Base-by-base conservation (phyloP, 2,329 filamentous ascomycete species). In the Cadophora gregata region DNA sequence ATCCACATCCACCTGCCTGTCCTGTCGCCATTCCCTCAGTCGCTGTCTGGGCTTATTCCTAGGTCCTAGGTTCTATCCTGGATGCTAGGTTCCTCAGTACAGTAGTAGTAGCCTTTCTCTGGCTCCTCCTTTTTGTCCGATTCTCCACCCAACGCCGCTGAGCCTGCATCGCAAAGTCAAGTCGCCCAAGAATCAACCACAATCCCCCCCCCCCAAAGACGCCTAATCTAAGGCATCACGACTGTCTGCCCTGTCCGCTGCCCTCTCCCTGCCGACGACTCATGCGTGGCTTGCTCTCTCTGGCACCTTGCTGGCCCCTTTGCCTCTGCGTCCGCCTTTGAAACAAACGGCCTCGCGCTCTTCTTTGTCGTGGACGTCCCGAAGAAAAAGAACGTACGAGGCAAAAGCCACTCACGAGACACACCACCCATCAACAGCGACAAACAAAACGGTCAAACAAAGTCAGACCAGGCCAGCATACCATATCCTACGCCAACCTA, bases 371-470 rank as follows among this genome's bases (percentile, higher is more conserved):
- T 56, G 29, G 53, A 36, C 27, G 24, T 56, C 53, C 53, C 53
- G 53, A 36, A 16, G 36, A 36, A 56, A 56, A 24, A 36, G 53
- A 56, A 56, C 53, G 51, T 62, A 64, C 51, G 27, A 56, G 19
- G 36, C 38, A 48, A 67, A 71, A 69, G 69, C 67, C 69, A 69
- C 67, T 67, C 69, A 68, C 69, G 69, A 70, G 67, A 66, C 64
- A 45, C 29, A 36, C n/a, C 19, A 33, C 59, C 59, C 27, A 61
- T 56, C 63, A 59, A 56, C 53, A 42, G 53, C 65, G 31, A 56
- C 29, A 36, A 56, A 56, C 53, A 56, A 36, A 56, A 36, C 53
- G n/a, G 29, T 36, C 53, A 56, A 36, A 36, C 53, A 5, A 59
- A 64, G 48, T n/a, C 60, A 24, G 25, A 59, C 31, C 24, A 38